Conservation (phyloP, 2,329 filamentous ascomycete species). For the Trichoderma semiorbis region DNA sequence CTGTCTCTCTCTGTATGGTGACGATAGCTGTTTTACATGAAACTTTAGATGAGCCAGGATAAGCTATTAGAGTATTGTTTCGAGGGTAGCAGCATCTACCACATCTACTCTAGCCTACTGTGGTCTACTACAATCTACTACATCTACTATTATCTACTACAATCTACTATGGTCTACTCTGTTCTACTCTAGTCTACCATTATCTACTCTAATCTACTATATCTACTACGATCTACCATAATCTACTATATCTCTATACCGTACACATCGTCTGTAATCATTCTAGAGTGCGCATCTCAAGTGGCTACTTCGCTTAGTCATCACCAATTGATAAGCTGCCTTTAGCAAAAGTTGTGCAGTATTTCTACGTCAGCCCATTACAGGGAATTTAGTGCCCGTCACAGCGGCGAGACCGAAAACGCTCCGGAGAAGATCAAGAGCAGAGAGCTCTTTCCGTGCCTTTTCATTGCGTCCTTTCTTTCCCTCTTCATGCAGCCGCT, state of each 20-base stretch:
- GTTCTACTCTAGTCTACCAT: no score
- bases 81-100: background rate
- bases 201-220: no score
- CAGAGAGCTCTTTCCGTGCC: background rate
- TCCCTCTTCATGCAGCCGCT: background rate
- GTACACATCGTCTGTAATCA: background rate
- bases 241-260: background rate
- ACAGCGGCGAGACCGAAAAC: background rate
- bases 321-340: background rate
- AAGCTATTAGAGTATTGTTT: background rate
- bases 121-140: background rate
- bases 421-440: background rate
- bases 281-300: background rate
- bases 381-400: background rate
- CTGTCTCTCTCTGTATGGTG: background rate
- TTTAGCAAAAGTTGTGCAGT: background rate
- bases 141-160: background rate
- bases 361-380: background rate
- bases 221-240: no score
- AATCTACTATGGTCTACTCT: background rate
- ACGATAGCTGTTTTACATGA: background rate
- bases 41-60: no score
- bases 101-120: background rate
- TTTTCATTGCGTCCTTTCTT: background rate
- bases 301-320: background rate